These are phyloP conservation scores for Mycena kentingensis DNA, from an alignment of 768 basidiomycete species.

Conservation along the genomic window DNA sequence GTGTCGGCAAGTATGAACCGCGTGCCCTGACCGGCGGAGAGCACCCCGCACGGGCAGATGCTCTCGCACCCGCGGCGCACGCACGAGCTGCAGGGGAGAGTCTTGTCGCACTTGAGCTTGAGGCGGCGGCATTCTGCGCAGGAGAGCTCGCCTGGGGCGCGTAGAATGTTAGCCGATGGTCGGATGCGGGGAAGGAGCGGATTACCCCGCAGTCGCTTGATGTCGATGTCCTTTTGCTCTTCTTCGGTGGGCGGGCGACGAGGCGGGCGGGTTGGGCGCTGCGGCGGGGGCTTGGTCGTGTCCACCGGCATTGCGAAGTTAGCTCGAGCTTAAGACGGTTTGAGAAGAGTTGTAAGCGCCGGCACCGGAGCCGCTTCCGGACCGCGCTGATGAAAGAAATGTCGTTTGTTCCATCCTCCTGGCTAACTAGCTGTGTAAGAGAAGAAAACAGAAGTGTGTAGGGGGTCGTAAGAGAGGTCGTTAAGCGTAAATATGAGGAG, in stretches of 20 bases:
- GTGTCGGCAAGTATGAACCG: constrained; percentile 69
- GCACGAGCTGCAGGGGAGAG: constrained; percentile 53
- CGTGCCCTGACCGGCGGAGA: constrained; percentile 56
- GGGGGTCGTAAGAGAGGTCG: too few species aligned
- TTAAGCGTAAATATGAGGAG: too few species aligned
- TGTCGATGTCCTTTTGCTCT: constrained; percentile 53
- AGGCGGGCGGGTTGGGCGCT: constrained; percentile 29
- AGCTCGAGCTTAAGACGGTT: too few species aligned
- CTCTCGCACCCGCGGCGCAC: constrained; percentile 61
- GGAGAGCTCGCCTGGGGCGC: constrained; percentile 48
- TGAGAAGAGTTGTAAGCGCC: too few species aligned
- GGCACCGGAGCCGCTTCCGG: too few species aligned
- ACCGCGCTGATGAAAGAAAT: background rate
- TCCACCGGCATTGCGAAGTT: constrained; percentile 43
- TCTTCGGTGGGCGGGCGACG: constrained; percentile 51
- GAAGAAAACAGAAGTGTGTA: too few species aligned
- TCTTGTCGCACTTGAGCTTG: constrained; percentile 56
- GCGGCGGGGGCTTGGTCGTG: constrained; percentile 39
- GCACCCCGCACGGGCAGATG: constrained; percentile 62
- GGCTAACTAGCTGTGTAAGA: too few species aligned
- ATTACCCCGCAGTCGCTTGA: constrained; percentile 49
- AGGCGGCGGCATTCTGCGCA: constrained; percentile 55
- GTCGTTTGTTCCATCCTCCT: too few species aligned
- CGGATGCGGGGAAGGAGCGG: constrained; percentile 4
- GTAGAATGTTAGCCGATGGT: constrained; percentile 3